Conservation (phyloP, 148 eudicot species). For the Rhododendron henanense region DNA sequence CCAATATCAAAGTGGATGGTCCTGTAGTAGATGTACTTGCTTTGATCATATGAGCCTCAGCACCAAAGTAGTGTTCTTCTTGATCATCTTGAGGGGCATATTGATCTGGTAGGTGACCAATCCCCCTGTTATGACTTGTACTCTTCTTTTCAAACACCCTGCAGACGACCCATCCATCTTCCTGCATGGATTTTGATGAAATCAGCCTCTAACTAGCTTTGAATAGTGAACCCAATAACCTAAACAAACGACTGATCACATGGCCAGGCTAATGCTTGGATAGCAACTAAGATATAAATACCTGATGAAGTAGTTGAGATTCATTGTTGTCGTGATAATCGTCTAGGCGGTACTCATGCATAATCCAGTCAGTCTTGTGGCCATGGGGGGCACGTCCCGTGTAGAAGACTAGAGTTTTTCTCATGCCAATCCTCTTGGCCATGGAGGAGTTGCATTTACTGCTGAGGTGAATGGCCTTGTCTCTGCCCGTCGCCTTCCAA, state of each 20-base stretch:
- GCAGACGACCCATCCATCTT: slow-evolving; percentile 94
- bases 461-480: slow-evolving; percentile 70
- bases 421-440: slow-evolving; percentile 73
- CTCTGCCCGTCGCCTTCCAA: slow-evolving; percentile 97
- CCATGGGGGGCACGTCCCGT: slow-evolving; percentile 98
- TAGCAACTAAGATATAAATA: slow-evolving; percentile 8
- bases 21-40: not conserved
- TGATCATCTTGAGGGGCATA: slow-evolving; percentile 19
- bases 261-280: not conserved
- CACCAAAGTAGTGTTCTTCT: slow-evolving; percentile 18
- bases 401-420: slow-evolving; percentile 87
- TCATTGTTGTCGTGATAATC: slow-evolving; percentile 51
- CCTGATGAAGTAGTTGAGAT: slow-evolving; percentile 45
- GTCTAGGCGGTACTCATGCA: slow-evolving; percentile 91
- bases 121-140: slow-evolving; percentile 28
- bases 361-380: slow-evolving; percentile 89
- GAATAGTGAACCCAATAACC: not conserved
- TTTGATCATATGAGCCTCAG: not conserved
- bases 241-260: not conserved
- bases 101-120: slow-evolving; percentile 28
- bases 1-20: not conserved
- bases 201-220: not conserved
- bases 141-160: slow-evolving; percentile 81
- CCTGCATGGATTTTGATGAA: slow-evolving; percentile 28
- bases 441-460: slow-evolving; percentile 11